These are phyloP conservation scores for Pseudonectria foliicola DNA, from an alignment of 2,329 filamentous ascomycete species.

Conservation along the genomic window DNA sequence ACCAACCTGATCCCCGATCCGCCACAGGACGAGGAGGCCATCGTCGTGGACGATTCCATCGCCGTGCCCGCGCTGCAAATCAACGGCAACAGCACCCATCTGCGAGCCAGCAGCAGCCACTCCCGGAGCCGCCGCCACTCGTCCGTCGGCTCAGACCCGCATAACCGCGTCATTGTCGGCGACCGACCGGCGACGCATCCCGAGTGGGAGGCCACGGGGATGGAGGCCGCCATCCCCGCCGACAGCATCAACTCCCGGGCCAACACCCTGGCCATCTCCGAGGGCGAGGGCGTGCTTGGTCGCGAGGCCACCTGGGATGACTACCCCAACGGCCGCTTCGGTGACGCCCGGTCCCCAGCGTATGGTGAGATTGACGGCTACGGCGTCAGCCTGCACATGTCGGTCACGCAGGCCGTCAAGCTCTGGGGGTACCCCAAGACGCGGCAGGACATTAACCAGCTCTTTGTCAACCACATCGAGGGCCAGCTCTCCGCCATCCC, in stretches of 20 bases:
- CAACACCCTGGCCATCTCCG: slow-evolving; percentile 86
- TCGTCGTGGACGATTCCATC: slow-evolving; percentile 36
- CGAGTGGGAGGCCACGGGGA: slow-evolving; percentile 65
- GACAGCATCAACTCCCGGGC: slow-evolving; percentile 69
- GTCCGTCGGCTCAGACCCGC: slow-evolving; percentile 74
- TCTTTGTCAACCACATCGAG: slow-evolving; percentile 76
- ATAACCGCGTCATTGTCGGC: slow-evolving; percentile 80
- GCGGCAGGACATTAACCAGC: slow-evolving; percentile 62
- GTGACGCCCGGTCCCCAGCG: slow-evolving; percentile 84
- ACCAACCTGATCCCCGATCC: slow-evolving; percentile 70
- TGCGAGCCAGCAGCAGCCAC: slow-evolving; percentile 26
- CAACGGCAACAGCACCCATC: slow-evolving; percentile 37
- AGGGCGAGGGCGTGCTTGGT: slow-evolving; percentile 82
- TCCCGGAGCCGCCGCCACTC: slow-evolving; percentile 55
- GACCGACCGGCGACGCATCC: slow-evolving; percentile 51
- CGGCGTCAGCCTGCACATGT: slow-evolving; percentile 89
- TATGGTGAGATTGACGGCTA: slow-evolving; percentile 99
- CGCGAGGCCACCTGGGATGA: slow-evolving; percentile 98
- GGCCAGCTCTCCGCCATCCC: slow-evolving; percentile 77
- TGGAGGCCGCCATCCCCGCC: slow-evolving; percentile 69
- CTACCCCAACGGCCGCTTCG: slow-evolving; percentile 93
- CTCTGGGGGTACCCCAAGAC: slow-evolving; percentile 78
- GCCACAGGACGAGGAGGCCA: slow-evolving; percentile 44
- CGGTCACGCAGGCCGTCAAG: slow-evolving; percentile 70
- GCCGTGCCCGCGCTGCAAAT: slow-evolving; percentile 30